phyloP scores from a whole-genome alignment of 768 basidiomycete genomes.

The Dictyophora rubrovolvata region DNA sequence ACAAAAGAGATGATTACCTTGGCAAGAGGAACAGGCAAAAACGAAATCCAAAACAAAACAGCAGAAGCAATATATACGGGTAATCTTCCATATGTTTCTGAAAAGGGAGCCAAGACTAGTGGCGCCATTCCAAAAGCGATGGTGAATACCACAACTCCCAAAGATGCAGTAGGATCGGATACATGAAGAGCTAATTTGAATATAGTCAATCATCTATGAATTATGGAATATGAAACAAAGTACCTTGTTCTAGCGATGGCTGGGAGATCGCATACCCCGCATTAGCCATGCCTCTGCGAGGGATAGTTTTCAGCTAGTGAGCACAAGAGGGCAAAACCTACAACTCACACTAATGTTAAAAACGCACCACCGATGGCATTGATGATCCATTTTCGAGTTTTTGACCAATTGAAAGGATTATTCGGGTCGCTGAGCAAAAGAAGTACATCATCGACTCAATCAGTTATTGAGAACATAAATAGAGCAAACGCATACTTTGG shows the following conservation, averaged over 20 bases:
- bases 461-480: background rate
- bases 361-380: conserved; percentile 14
- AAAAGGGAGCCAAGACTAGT: conserved; percentile 2
- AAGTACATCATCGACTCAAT: background rate
- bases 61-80: conserved; percentile 3
- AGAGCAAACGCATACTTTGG: conserved; percentile 1
- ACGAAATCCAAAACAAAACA: conserved; percentile 1
- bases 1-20: background rate
- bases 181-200: background rate
- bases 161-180: background rate
- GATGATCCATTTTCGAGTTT: conserved; percentile 36
- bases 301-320: background rate
- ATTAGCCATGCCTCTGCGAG: background rate
- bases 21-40: background rate
- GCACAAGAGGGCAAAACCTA: background rate
- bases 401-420: conserved; percentile 50
- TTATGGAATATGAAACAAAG: background rate
- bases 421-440: conserved; percentile 26
- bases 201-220: background rate
- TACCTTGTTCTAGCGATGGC: conserved; percentile 2
- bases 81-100: background rate
- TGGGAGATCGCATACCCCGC: conserved; percentile 3
- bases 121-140: background rate
- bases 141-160: conserved; percentile 3
- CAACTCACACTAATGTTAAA: conserved; percentile 1